Conservation (phyloP, 2,329 filamentous ascomycete genomes). For the Exserohilum rostratum region DNA sequence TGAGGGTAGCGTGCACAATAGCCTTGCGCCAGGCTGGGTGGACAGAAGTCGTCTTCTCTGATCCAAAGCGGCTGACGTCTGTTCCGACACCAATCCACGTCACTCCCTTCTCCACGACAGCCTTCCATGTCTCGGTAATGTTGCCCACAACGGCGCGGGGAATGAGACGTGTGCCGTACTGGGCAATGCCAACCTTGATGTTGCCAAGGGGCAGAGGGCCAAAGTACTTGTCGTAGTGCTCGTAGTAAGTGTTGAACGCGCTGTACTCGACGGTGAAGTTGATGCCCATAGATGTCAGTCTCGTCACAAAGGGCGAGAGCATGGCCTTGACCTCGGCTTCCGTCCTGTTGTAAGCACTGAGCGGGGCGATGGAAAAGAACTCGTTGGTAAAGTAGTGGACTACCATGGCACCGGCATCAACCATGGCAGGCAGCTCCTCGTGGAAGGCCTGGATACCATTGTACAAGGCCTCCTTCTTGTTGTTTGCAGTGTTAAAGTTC, state of each 20-base stretch:
- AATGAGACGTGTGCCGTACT: conserved; percentile 25
- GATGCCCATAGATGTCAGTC: conserved; percentile 17
- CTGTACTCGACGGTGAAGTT: conserved; percentile 21
- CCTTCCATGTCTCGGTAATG: conserved; percentile 21
- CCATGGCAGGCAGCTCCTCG: conserved; percentile 26
- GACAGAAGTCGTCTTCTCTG: conserved; percentile 25
- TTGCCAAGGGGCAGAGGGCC: conserved; percentile 28
- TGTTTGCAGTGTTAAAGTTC: conserved; percentile 18
- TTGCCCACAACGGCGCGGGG: conserved; percentile 20
- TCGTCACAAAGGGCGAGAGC: conserved; percentile 23
- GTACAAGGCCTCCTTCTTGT: conserved; percentile 20
- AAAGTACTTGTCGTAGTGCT: conserved; percentile 32
- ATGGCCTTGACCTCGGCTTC: conserved; percentile 19
- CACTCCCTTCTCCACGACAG: conserved; percentile 22
- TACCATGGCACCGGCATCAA: conserved; percentile 26
- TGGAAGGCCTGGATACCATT: conserved; percentile 27
- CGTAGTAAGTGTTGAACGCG: conserved; percentile 25
- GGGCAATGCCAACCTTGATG: conserved; percentile 27
- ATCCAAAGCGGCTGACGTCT: conserved; percentile 18
- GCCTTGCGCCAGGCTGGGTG: conserved; percentile 31
- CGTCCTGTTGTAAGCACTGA: conserved; percentile 29
- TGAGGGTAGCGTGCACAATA: conserved; percentile 26
- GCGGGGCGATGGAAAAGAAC: conserved; percentile 26
- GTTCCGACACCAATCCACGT: conserved; percentile 29
- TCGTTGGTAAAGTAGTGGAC: conserved; percentile 23